phyloP scores from a whole-genome alignment of 2,329 filamentous ascomycete genomes.

The Diaporthe nobilis region DNA sequence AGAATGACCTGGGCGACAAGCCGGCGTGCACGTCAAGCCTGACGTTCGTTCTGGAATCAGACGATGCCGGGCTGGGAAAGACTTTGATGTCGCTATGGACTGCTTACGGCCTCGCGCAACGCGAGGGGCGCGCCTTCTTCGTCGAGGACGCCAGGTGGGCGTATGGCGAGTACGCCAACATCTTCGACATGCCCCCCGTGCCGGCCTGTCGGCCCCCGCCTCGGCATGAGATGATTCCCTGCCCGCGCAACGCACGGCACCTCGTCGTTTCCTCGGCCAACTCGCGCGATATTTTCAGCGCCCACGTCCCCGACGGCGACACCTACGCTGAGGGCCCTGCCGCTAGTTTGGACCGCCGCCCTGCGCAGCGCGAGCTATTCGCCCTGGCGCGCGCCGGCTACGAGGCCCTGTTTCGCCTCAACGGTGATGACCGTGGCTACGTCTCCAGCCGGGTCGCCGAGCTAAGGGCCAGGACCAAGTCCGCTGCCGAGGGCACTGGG shows the following conservation, averaged over 20 bases:
- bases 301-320: slow-evolving; percentile 47
- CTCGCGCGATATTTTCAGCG: slow-evolving; percentile 73
- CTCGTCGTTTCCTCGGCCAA: slow-evolving; percentile 81
- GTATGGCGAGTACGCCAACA: slow-evolving; percentile 81
- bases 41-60: slow-evolving; percentile 82
- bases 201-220: slow-evolving; percentile 80
- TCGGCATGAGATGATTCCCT: slow-evolving; percentile 83
- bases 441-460: slow-evolving; percentile 71
- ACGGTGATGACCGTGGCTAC: slow-evolving; percentile 75
- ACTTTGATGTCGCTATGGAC: slow-evolving; percentile 86
- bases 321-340: slow-evolving; percentile 68
- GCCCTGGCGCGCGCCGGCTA: slow-evolving; percentile 78
- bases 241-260: slow-evolving; percentile 81
- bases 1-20: slow-evolving; percentile 59
- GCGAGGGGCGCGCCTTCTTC: slow-evolving; percentile 84
- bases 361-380: slow-evolving; percentile 74
- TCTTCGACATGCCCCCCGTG: slow-evolving; percentile 77
- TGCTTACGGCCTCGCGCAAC: slow-evolving; percentile 83
- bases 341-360: slow-evolving; percentile 62
- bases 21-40: slow-evolving; percentile 78
- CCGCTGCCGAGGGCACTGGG: slow-evolving; percentile 56
- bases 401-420: slow-evolving; percentile 80
- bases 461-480: slow-evolving; percentile 62
- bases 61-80: slow-evolving; percentile 82
- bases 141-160: slow-evolving; percentile 88